phyloP scores from a whole-genome alignment of 1,284 basidiomycete genomes.

The Trametes hirsuta region DNA sequence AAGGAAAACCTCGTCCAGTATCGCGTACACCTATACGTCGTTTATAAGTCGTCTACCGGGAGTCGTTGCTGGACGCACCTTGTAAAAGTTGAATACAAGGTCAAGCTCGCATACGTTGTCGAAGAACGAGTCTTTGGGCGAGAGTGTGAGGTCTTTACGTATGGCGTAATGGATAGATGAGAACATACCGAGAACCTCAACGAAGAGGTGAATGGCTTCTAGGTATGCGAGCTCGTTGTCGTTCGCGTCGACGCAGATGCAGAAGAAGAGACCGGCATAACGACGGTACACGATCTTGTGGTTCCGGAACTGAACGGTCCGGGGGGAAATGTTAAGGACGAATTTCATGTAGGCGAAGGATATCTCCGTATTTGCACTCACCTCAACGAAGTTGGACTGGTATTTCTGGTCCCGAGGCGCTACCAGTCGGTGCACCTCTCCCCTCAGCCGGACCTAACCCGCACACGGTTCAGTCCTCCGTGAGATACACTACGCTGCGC shows the following conservation, averaged over 20 bases:
- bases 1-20: slow-evolving; percentile 98
- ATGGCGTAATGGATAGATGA: background rate
- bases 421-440: slow-evolving; percentile 94
- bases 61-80: slow-evolving; percentile 51
- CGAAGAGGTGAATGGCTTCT: slow-evolving; percentile 97
- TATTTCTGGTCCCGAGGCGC: slow-evolving; percentile 99
- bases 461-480: slow-evolving; percentile 3
- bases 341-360: too few species aligned
- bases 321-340: too few species aligned
- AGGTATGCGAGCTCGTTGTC: slow-evolving; percentile 98
- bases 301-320: slow-evolving; percentile 77
- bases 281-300: slow-evolving; percentile 95
- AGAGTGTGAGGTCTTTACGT: background rate
- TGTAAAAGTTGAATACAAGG: slow-evolving; percentile 99
- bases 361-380: slow-evolving; percentile 39
- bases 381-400: slow-evolving; percentile 99
- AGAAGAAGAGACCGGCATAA: slow-evolving; percentile 98
- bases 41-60: background rate
- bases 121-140: slow-evolving; percentile 87
- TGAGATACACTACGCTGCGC: background rate
- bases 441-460: slow-evolving; percentile 81
- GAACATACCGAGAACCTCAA: slow-evolving; percentile 90
- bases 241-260: slow-evolving; percentile 95
- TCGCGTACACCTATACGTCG: slow-evolving; percentile 84
- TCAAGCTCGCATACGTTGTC: slow-evolving; percentile 98